A percentile compares a stretch with the other conserved stretches of the same genome.
These are phyloP conservation scores for Camelina laxa DNA, from an alignment of 345 rosid species.

Conservation along the genomic window DNA sequence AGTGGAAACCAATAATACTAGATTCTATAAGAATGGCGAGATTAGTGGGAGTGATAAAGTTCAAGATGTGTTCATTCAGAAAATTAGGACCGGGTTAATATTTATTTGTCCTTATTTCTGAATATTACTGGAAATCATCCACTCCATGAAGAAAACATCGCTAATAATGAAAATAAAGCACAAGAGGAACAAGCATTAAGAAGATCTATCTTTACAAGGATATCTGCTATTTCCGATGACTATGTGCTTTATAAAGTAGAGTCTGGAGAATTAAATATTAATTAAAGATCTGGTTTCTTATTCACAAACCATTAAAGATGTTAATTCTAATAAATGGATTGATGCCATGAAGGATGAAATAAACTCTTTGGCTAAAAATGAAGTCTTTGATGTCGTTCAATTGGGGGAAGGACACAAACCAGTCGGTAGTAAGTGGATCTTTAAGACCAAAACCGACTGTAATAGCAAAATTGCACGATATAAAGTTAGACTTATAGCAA, in stretches of 20 bases:
- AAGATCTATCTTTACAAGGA: not conserved
- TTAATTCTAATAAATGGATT: conserved; percentile 19
- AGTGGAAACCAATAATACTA: too few species aligned
- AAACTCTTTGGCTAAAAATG: not conserved
- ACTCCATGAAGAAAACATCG: not conserved
- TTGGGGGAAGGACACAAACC: conserved; percentile 13
- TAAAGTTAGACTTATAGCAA: conserved; percentile 24
- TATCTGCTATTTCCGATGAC: not conserved
- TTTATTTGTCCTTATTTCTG: too few species aligned
- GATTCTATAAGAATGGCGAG: too few species aligned
- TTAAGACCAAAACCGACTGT: conserved; percentile 1
- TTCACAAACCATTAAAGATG: conserved; percentile 17
- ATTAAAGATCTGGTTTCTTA: not conserved
- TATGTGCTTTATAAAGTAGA: not conserved
- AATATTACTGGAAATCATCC: too few species aligned
- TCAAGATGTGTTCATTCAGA: too few species aligned
- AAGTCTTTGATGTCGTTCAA: not conserved
- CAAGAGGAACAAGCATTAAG: conserved; percentile 8
- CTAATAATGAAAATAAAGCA: not conserved
- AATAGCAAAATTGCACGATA: not conserved
- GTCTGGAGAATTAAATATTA: not conserved
- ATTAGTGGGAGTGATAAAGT: too few species aligned
- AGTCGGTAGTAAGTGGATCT: conserved; percentile 17
- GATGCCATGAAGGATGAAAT: not conserved
- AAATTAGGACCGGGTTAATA: too few species aligned